phyloP scores from a whole-genome alignment of 2,329 filamentous ascomycete genomes.

The Diaporthe australafricana region DNA sequence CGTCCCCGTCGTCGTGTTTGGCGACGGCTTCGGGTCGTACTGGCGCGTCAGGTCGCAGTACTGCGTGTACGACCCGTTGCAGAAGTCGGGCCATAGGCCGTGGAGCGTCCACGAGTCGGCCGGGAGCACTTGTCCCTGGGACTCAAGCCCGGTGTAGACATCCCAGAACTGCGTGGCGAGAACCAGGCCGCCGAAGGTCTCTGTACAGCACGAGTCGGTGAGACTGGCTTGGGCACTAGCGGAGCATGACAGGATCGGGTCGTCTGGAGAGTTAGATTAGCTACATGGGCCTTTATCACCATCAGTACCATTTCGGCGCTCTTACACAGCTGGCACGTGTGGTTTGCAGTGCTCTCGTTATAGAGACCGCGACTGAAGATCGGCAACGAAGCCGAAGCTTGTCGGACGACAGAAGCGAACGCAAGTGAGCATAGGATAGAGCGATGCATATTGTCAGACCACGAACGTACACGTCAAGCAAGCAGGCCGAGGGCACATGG shows the following conservation, averaged over 20 bases:
- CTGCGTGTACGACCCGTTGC: slow-evolving; percentile 70
- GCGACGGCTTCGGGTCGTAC: slow-evolving; percentile 70
- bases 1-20: slow-evolving; percentile 72
- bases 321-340: slow-evolving; percentile 65
- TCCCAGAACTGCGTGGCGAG: slow-evolving; percentile 74
- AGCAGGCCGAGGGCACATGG: not conserved
- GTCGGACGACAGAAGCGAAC: slow-evolving; percentile 44
- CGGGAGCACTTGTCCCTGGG: slow-evolving; percentile 68
- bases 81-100: slow-evolving; percentile 68
- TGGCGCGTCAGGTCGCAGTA: slow-evolving; percentile 75
- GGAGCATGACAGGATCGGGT: slow-evolving; percentile 61
- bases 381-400: slow-evolving; percentile 44
- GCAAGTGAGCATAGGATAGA: slow-evolving; percentile 39
- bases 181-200: slow-evolving; percentile 73
- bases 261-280: slow-evolving; percentile 44
- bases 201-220: slow-evolving; percentile 72
- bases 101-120: slow-evolving; percentile 69
- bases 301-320: not conserved
- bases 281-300: too few species aligned
- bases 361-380: slow-evolving; percentile 48
- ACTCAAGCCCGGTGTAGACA: slow-evolving; percentile 71
- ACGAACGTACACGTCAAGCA: not conserved
- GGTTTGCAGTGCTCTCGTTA: slow-evolving; percentile 62
- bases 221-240: slow-evolving; percentile 52
- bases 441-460: slow-evolving; percentile 43